These are phyloP conservation scores for Coprinellus micaceus DNA, from an alignment of 768 basidiomycete genomes.

Conservation along the genomic window DNA sequence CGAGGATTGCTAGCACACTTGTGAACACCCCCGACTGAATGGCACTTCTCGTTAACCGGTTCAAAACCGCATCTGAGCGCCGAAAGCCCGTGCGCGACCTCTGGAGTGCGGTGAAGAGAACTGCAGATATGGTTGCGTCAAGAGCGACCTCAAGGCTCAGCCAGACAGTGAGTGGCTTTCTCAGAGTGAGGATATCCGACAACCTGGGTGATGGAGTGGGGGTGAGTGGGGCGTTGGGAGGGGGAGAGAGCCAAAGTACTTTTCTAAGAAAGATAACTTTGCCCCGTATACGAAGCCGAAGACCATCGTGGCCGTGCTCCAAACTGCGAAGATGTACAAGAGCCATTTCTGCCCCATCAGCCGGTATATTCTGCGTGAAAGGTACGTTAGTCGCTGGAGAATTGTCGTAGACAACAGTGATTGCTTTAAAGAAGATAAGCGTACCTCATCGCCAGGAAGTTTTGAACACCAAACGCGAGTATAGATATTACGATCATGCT, in stretches of 20 bases:
- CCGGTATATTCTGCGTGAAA: background rate
- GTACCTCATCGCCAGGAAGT: background rate
- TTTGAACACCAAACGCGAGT: background rate
- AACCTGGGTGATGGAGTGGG: background rate
- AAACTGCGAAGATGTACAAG: background rate
- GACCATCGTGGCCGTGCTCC: background rate
- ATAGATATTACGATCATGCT: background rate
- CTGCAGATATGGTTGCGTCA: background rate
- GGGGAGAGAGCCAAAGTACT: background rate
- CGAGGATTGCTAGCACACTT: constrained; percentile 1
- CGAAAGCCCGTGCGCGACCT: background rate
- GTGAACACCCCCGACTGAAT: constrained; percentile 1
- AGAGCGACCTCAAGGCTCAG: constrained; percentile 1
- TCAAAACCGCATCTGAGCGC: constrained; percentile 9
- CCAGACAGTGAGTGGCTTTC: background rate
- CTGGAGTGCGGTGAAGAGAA: background rate
- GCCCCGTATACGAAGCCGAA: background rate
- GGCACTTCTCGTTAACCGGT: background rate
- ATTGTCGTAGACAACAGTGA: too few relatives aligned
- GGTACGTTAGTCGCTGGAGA: background rate
- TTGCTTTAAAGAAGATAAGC: background rate
- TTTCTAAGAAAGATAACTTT: background rate
- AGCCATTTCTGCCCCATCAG: background rate
- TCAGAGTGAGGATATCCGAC: background rate
- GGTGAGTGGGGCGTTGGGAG: background rate